A percentile compares a stretch with the other conserved stretches of the same genome.
These are phyloP conservation scores for Graphiopsis chlorocephala DNA, from an alignment of 2,329 filamentous ascomycete genomes.

Conservation along the genomic window DNA sequence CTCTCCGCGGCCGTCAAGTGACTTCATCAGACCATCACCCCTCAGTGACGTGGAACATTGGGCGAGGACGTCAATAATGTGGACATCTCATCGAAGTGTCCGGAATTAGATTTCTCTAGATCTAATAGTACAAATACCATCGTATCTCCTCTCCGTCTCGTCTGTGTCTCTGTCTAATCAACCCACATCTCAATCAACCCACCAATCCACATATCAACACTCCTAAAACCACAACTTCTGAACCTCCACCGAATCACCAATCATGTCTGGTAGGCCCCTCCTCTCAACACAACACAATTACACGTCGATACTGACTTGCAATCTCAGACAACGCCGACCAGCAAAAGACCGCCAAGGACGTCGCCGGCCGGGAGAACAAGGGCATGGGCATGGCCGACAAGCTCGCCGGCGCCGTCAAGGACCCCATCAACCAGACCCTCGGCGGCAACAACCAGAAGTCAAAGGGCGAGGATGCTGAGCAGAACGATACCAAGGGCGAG, in stretches of 20 bases:
- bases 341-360: constrained; percentile 12
- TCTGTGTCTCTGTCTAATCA: not conserved
- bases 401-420: constrained; percentile 10
- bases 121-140: not conserved
- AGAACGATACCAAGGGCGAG: constrained; percentile 11
- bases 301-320: not conserved
- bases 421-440: constrained; percentile 9
- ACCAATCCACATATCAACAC: not conserved
- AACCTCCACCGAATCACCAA: not conserved
- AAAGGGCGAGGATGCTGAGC: not conserved
- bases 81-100: not conserved
- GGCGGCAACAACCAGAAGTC: constrained; percentile 8
- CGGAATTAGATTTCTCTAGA: not conserved
- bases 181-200: not conserved
- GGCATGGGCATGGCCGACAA: constrained; percentile 15
- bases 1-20: not conserved
- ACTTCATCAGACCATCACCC: constrained; percentile 7
- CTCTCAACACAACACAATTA: not conserved
- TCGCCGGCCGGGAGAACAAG: constrained; percentile 15
- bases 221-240: not conserved
- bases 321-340: not conserved
- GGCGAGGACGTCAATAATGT: not conserved
- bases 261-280: not conserved
- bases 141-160: not conserved
- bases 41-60: constrained; percentile 3